Base-by-base conservation (phyloP, 805 yeast species). In the Saccharomycopsis fermentans region DNA sequence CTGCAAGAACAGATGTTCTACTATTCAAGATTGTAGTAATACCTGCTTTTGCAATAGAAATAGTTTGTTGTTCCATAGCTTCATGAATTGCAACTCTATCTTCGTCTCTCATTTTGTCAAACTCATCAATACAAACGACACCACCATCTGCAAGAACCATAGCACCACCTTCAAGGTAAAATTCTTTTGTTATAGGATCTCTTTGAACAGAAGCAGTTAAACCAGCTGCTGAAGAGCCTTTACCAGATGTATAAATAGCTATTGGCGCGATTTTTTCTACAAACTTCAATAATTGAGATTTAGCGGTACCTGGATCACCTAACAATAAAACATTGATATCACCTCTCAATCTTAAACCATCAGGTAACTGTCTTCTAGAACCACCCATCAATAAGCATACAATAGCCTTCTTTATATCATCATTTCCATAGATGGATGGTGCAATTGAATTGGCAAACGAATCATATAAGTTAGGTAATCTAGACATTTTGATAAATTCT, bases 121-220 rank as follows among this genome's bases (percentile, higher is more conserved):
- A 94, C 78, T 94, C 99, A 76, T 94, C 99, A 68, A 94, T 94
- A 79, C 98, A 94, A 54, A 92, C 97, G 55, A 94, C 97, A 64
- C 99, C 99, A 43, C 98, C 98, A 74, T 94, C 99, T 0, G 99
- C 99, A 55, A 94, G 76, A n/a, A 94, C 99, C 97, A 94, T 91
- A 8, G 99, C 99, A 73, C 99, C 99, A 61, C 99, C 99, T 79
- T 94, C 99, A 57, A 94, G 76, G 70, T 88, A 92, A 70, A 92
- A 94, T 66, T 94, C 99, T 63, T 96, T 77, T 0, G 97, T 87
- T 26, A 77, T 76, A 1, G 89, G 78, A 70, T 94, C 98, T 70
- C 97, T 80, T 74, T 92, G 99, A 19, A 94, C 98, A 17, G 96
- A 86, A 0, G 99, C 99, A 1, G 99, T 94, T 72, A 94, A 80